These are phyloP conservation scores for Globisporangium canariense DNA, from an alignment of 352 stramenopile species.

Conservation along the genomic window DNA sequence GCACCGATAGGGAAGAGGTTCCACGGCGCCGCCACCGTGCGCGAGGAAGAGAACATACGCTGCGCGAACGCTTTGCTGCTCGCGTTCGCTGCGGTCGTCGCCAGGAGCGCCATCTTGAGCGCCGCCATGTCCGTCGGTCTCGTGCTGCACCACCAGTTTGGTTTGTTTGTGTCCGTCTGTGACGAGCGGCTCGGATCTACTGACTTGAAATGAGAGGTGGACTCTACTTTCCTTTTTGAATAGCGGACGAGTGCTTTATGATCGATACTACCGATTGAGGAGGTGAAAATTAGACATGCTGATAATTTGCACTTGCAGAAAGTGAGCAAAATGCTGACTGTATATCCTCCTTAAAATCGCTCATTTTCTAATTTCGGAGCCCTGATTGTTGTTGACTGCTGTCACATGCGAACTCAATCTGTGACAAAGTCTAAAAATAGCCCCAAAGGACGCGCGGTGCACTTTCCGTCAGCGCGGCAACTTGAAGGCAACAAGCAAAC, in stretches of 20 bases:
- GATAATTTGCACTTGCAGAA: no score
- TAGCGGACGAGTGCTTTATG: not conserved
- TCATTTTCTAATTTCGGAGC: no score
- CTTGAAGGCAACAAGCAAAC: not conserved
- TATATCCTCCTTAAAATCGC: no score
- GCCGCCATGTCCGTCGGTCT: constrained; percentile 5
- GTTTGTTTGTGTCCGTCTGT: not conserved
- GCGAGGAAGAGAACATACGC: constrained; percentile 24
- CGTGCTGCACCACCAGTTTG: constrained; percentile 9
- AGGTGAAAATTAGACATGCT: no score
- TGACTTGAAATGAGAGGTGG: not conserved
- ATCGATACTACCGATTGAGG: not conserved
- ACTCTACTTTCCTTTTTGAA: not conserved
- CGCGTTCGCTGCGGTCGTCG: constrained; percentile 5
- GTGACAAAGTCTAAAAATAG: no score
- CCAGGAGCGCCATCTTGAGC: constrained; percentile 18
- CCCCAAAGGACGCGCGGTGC: not conserved
- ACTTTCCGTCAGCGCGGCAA: not conserved
- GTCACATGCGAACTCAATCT: no score
- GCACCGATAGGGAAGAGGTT: constrained; percentile 44
- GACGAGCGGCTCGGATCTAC: not conserved
- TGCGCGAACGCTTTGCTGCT: not conserved
- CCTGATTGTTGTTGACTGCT: no score
- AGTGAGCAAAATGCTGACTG: no score
- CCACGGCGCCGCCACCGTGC: constrained; percentile 21